Percentiles rank a stretch among this genome's conserved stretches.
Evolutionary conservation across 768 basidiomycete species (phyloP).

Genomic region (Naganishia randhawae): DNA sequence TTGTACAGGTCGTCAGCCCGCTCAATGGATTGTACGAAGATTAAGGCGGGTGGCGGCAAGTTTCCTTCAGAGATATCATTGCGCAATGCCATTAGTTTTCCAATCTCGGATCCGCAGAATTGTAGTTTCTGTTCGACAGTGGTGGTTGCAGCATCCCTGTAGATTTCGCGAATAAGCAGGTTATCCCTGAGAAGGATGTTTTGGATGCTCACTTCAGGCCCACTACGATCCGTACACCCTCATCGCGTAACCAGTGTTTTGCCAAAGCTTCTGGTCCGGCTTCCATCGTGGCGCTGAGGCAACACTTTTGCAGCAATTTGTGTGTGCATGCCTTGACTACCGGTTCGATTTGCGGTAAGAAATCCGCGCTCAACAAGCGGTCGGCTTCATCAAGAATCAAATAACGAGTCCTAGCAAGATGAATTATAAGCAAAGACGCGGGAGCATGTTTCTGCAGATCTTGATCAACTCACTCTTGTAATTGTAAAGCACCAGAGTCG

Average conservation of each 20-base stretch:
- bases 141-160: constrained; percentile 86
- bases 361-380: constrained; percentile 82
- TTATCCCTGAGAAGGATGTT: too few species aligned
- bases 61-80: constrained; percentile 64
- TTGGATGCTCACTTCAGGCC: constrained; percentile 93
- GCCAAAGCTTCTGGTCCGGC: constrained; percentile 81
- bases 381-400: constrained; percentile 87
- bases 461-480: constrained; percentile 63
- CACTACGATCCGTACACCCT: constrained; percentile 82
- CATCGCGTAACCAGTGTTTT: constrained; percentile 75
- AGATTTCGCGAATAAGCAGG: too few species aligned
- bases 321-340: constrained; percentile 73
- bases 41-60: constrained; percentile 82
- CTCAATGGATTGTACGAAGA: constrained; percentile 83
- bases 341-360: constrained; percentile 81
- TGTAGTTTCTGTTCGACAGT: constrained; percentile 82
- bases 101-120: constrained; percentile 87
- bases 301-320: constrained; percentile 69
- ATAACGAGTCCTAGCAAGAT: constrained; percentile 73
- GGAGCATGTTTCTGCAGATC: not conserved
- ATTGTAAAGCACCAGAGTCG: constrained; percentile 62
- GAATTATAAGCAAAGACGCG: not conserved
- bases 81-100: constrained; percentile 86
- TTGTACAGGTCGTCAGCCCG: constrained; percentile 63
- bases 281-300: constrained; percentile 93